These are phyloP conservation scores for Verticillium zaregamsianum DNA, from an alignment of 2,329 filamentous ascomycete genomes.

Conservation along the genomic window DNA sequence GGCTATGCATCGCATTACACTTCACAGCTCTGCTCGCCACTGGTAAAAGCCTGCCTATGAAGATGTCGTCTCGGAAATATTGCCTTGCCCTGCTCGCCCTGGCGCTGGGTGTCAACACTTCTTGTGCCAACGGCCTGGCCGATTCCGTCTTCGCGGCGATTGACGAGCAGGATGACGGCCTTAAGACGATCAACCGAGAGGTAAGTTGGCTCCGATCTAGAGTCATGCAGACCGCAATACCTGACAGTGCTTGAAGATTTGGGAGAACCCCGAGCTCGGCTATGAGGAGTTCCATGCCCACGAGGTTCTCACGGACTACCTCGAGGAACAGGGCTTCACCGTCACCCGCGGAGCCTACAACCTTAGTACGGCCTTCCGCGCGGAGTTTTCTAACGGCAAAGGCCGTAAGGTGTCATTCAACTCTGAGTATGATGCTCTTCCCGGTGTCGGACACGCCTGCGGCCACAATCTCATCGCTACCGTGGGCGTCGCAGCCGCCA, in stretches of 20 bases:
- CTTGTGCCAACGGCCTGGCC: background rate
- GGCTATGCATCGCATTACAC: no score
- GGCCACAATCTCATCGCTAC: conserved; percentile 24
- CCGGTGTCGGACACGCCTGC: conserved; percentile 30
- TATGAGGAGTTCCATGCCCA: conserved; percentile 38
- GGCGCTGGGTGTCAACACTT: background rate
- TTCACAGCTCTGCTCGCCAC: background rate
- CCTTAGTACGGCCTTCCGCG: conserved; percentile 38
- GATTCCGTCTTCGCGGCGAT: conserved; percentile 3
- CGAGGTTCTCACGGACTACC: conserved; percentile 30
- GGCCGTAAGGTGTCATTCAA: conserved; percentile 38
- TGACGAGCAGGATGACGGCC: conserved; percentile 1
- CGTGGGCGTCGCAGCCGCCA: conserved; percentile 24
- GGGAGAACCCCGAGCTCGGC: conserved; percentile 17
- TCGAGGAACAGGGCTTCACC: conserved; percentile 30
- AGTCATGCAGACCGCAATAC: background rate
- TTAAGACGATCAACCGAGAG: conserved; percentile 5
- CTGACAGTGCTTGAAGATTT: background rate
- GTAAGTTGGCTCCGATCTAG: background rate
- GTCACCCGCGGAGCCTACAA: conserved; percentile 35
- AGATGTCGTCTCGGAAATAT: background rate
- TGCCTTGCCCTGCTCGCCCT: background rate
- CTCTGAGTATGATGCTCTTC: conserved; percentile 28
- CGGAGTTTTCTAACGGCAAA: conserved; percentile 28
- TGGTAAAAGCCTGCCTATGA: background rate